Conservation (phyloP, 306 rosid genomes). For the Abrus pulchellus region DNA sequence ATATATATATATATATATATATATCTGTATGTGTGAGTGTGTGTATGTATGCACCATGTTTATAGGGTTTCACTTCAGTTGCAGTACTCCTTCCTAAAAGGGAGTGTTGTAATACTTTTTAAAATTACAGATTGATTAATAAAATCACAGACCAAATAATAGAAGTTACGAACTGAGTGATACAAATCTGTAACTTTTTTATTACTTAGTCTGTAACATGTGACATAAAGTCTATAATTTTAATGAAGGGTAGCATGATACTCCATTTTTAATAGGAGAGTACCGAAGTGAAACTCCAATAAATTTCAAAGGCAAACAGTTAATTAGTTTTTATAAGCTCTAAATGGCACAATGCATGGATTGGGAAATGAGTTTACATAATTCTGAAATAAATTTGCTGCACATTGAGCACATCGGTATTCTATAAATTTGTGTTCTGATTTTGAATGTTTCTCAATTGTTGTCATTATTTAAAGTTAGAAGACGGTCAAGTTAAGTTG, state of each 20-base stretch:
- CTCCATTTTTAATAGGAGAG: conserved; percentile 1
- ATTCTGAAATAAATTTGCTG: conserved; percentile 31
- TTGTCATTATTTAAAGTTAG: conserved; percentile 76
- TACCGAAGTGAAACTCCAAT: conserved; percentile 3
- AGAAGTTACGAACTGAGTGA: neutral
- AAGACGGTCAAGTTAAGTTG: conserved; percentile 92
- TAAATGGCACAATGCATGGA: conserved; percentile 2
- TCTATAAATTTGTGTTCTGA: conserved; percentile 45
- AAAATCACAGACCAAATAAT: neutral
- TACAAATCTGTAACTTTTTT: neutral
- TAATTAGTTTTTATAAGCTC: conserved; percentile 4
- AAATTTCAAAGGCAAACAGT: conserved; percentile 2
- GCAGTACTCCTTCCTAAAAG: neutral
- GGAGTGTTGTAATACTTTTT: neutral
- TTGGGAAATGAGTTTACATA: conserved; percentile 31
- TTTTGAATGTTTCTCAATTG: conserved; percentile 53
- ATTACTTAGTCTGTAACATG: too few relatives aligned
- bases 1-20: too few relatives aligned
- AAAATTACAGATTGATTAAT: neutral
- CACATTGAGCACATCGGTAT: conserved; percentile 8
- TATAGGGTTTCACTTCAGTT: neutral
- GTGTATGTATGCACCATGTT: conserved; percentile 20
- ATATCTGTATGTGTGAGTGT: neutral
- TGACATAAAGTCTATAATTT: too few relatives aligned
- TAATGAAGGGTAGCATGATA: neutral